These are phyloP conservation scores for Malus sylvestris DNA, from an alignment of 306 rosid genomes.

Conservation along the genomic window DNA sequence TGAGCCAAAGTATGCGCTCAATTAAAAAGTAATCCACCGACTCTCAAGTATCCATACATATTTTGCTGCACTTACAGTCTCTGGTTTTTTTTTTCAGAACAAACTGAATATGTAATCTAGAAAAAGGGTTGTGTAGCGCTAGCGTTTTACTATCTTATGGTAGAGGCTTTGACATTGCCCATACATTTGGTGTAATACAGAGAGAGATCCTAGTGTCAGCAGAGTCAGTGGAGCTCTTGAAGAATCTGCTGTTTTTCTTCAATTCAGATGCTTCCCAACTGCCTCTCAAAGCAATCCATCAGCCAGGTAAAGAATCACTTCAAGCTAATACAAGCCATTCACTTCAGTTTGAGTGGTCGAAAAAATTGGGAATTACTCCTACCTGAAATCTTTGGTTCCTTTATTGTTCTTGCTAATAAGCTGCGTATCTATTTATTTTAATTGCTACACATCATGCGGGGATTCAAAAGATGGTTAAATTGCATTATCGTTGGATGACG, in stretches of 20 bases:
- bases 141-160: neutral
- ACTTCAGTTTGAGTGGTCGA: neutral
- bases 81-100: neutral
- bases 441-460: neutral
- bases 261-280: conserved; percentile 56
- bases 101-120: neutral
- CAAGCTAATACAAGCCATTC: neutral
- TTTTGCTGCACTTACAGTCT: neutral
- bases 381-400: neutral
- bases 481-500: neutral
- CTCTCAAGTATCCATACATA: neutral
- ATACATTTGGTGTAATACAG: conserved; percentile 26
- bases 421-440: neutral
- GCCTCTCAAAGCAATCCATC: conserved; percentile 50
- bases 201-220: conserved; percentile 67
- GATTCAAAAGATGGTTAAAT: neutral
- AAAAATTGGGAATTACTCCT: neutral
- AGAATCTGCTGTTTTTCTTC: conserved; percentile 57
- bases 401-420: neutral
- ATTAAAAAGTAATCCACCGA: neutral
- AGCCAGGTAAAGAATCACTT: conserved; percentile 39
- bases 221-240: conserved; percentile 62
- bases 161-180: neutral
- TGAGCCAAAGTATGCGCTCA: neutral
- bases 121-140: neutral